phyloP scores from a whole-genome alignment of 2,329 filamentous ascomycete species.

The Fusarium setosum region DNA sequence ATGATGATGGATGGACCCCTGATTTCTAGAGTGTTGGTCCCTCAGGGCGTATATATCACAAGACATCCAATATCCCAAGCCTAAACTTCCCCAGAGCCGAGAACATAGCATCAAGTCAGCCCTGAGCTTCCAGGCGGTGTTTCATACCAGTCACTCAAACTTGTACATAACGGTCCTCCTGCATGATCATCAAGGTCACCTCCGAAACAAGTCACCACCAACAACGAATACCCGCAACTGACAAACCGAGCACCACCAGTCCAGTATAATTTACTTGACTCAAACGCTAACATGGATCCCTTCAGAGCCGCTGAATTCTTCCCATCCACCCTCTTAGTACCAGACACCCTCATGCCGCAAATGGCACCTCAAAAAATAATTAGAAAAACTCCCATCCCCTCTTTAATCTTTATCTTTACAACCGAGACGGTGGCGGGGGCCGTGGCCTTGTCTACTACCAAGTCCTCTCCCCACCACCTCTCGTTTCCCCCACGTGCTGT shows the following conservation, averaged over 20 bases:
- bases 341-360: slow-evolving; percentile 8
- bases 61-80: background rate
- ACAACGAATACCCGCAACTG: background rate
- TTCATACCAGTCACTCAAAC: background rate
- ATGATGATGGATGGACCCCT: slow-evolving; percentile 35
- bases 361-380: background rate
- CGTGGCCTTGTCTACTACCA: slow-evolving; percentile 16
- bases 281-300: slow-evolving; percentile 7
- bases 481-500: slow-evolving; percentile 23
- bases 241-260: background rate
- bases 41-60: slow-evolving; percentile 2
- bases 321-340: background rate
- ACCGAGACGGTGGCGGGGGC: slow-evolving; percentile 11
- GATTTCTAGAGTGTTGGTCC: background rate
- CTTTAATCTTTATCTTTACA: slow-evolving; percentile 33
- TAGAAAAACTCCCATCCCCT: slow-evolving; percentile 9
- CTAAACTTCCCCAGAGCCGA: background rate
- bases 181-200: slow-evolving; percentile 2
- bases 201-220: background rate
- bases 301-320: background rate
- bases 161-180: background rate
- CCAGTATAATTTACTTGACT: background rate
- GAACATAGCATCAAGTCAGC: background rate
- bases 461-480: slow-evolving; percentile 20
- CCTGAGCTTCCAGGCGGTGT: background rate